Evolutionary conservation across 2,329 filamentous ascomycete species (phyloP), one percentile per base, ranked within the genome.

Genomic region (Alternaria sp.): DNA sequence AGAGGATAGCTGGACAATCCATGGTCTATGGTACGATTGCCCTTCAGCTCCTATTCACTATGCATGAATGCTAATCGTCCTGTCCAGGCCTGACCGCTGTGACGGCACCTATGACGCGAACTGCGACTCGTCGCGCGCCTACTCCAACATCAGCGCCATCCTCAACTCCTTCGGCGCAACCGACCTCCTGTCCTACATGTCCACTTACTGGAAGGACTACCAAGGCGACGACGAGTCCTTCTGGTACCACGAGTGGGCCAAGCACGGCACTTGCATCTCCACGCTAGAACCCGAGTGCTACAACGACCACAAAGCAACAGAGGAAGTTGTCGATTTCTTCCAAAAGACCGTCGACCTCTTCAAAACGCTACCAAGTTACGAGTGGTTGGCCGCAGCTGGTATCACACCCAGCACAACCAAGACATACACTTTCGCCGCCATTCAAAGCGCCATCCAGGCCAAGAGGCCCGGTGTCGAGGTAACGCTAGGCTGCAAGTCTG

Each of bases 211-310:
- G 91, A 89, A 91, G 74, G 87, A 89, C 71, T 86, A 88, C 76
- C 74, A 85, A 49, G 89, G 89, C 57, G 78, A 88, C 42, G 86
- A 90, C 65, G 85, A 89, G 68, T 79, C 78, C 11, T 87, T 92
- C 69, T 92, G 89, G 89, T 83, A 86, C 68, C 88, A 91, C 77
- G 89, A 92, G 73, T 92, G 88, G 86, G 83, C 84, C 75, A 91
- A 90, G 75, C 89, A 92, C 75, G 90, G 91, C 32, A 91, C 89
- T 12, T 92, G 90, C 79, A 87, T 92, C 70, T 88, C 86, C 72
- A 92, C 90, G 0, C 84, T 92, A 46, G 79, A 88, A 3, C 85
- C 88, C 0, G 71, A 79, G 20, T 92, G 90, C 82, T 92, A 91
- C 79, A 80, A 81, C 38, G 79, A 84, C 57, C 85, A 86, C 69